Percentiles rank a stretch among this genome's conserved stretches.
Conservation (phyloP, 352 stramenopile species). For the Sclerospora graminicola region DNA sequence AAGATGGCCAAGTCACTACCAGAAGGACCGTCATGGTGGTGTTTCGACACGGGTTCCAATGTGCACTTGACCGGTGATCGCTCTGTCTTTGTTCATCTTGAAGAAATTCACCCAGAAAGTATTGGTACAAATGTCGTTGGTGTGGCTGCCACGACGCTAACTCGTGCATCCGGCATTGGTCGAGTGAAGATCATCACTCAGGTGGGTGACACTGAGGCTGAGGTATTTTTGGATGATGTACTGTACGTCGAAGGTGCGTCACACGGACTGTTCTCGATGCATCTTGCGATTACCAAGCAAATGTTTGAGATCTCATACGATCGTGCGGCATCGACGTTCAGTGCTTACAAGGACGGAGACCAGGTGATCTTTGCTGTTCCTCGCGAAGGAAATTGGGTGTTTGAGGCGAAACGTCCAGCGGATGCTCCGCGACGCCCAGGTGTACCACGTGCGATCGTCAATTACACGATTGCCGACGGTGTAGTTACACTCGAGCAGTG, state of each 20-base stretch:
- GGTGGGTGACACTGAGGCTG: not conserved
- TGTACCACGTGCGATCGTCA: not conserved
- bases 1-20: too few relatives aligned
- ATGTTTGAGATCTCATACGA: constrained; percentile 1
- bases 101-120: constrained; percentile 1
- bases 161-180: not conserved
- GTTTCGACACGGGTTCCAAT: constrained; percentile 4
- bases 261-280: constrained; percentile 1
- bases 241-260: not conserved
- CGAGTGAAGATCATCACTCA: not conserved
- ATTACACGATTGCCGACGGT: not conserved
- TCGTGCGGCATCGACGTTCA: not conserved
- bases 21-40: not conserved
- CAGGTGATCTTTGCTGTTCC: not conserved
- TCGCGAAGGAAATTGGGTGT: not conserved
- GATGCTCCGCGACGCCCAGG: too few relatives aligned
- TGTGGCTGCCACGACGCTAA: not conserved
- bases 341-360: not conserved
- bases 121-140: not conserved
- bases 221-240: not conserved
- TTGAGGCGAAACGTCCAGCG: not conserved
- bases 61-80: not conserved
- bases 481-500: not conserved
- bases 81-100: not conserved
- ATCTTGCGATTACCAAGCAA: constrained; percentile 1